Evolutionary conservation across 2,329 filamentous ascomycete species (phyloP).

Genomic region (Apiospora phragmitis): DNA sequence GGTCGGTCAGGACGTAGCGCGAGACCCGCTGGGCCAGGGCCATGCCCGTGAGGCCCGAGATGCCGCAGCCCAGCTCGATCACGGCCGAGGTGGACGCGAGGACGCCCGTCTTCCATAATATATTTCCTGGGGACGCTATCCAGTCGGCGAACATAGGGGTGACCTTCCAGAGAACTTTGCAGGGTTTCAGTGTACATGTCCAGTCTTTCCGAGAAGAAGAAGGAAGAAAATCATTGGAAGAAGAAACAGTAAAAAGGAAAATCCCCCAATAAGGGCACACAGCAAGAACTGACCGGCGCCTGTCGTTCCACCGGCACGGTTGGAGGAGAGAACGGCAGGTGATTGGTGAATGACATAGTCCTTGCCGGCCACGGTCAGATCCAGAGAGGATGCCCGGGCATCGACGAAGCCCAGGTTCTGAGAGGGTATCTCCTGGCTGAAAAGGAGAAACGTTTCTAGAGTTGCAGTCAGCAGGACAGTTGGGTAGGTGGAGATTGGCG

Average conservation of each 20-base stretch:
- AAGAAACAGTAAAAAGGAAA: too few species aligned
- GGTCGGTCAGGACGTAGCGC: conserved; percentile 81
- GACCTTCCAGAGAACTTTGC: conserved; percentile 83
- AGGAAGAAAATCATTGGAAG: too few species aligned
- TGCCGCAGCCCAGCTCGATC: conserved; percentile 86
- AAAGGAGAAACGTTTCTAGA: conserved; percentile 84
- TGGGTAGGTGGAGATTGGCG: too few species aligned
- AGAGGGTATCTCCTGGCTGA: conserved; percentile 73
- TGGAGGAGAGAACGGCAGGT: conserved; percentile 76
- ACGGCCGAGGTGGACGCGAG: conserved; percentile 58
- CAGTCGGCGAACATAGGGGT: conserved; percentile 81
- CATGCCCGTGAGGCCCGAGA: conserved; percentile 77
- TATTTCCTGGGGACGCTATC: conserved; percentile 65
- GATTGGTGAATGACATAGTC: conserved; percentile 83
- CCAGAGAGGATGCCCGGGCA: conserved; percentile 62
- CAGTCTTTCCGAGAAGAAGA: background rate
- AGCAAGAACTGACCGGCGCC: conserved; percentile 55
- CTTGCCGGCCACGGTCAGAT: conserved; percentile 65
- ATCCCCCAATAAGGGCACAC: background rate
- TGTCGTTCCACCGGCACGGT: conserved; percentile 71
- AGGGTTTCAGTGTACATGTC: background rate
- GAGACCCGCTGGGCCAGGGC: conserved; percentile 61
- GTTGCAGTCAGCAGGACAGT: conserved; percentile 7
- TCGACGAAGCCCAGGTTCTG: conserved; percentile 86
- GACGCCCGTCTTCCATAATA: conserved; percentile 58